Conservation (phyloP, 2,329 filamentous ascomycete species). For the Chaetomium olivaceum region DNA sequence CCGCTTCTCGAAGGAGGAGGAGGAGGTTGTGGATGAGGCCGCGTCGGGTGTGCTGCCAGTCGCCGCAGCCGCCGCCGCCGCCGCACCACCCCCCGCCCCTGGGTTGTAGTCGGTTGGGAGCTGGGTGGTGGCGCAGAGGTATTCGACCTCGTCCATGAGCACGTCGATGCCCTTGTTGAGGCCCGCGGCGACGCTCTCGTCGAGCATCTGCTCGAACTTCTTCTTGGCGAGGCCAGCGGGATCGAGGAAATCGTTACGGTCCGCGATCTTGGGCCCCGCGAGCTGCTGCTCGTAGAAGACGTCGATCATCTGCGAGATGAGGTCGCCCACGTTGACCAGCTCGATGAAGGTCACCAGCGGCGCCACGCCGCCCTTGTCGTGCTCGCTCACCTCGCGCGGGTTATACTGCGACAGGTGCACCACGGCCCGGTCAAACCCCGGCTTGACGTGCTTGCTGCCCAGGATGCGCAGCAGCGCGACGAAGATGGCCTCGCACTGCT, state of each 20-base stretch:
- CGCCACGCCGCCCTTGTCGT: slow-evolving; percentile 73
- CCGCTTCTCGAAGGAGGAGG: slow-evolving; percentile 18
- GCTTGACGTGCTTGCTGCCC: slow-evolving; percentile 81
- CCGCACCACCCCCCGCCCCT: slow-evolving; percentile 5
- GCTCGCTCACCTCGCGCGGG: slow-evolving; percentile 75
- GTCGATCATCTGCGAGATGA: slow-evolving; percentile 98
- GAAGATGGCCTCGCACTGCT: slow-evolving; percentile 90
- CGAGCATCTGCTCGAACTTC: slow-evolving; percentile 97
- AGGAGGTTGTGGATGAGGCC: slow-evolving; percentile 1
- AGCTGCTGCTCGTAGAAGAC: slow-evolving; percentile 98
- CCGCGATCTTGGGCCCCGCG: slow-evolving; percentile 75
- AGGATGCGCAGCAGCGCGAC: slow-evolving; percentile 80
- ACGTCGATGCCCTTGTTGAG: slow-evolving; percentile 98
- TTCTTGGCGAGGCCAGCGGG: slow-evolving; percentile 94
- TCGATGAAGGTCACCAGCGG: slow-evolving; percentile 95
- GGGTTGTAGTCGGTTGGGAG: slow-evolving; percentile 89
- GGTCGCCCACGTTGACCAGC: slow-evolving; percentile 93
- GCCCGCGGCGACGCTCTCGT: slow-evolving; percentile 92
- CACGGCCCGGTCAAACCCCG: slow-evolving; percentile 92
- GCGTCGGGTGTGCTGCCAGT: slow-evolving; percentile 21
- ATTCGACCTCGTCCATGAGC: slow-evolving; percentile 97
- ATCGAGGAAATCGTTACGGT: slow-evolving; percentile 92
- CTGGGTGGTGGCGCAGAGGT: slow-evolving; percentile 87
- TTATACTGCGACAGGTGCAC: slow-evolving; percentile 89
- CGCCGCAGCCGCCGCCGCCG: background rate